Evolutionary conservation across 2,329 filamentous ascomycete species (phyloP).

Genomic region (Aspergillus ochraceus): DNA sequence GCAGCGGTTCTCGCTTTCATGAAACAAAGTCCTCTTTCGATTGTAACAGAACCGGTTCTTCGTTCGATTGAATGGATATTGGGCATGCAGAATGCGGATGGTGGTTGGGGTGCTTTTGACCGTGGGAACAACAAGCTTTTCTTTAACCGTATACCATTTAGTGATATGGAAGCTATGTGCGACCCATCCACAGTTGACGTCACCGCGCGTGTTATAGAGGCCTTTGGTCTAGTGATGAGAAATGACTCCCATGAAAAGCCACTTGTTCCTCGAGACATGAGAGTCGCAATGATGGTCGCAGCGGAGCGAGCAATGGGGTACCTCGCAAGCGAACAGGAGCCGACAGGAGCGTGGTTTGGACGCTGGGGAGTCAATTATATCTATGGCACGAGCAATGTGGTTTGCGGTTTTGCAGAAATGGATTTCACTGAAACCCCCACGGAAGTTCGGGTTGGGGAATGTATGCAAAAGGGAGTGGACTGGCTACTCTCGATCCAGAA

Average conservation of each 20-base stretch:
- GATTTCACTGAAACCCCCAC: neutral
- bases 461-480: slow-evolving; percentile 5
- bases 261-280: neutral
- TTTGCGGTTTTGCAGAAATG: slow-evolving; percentile 27
- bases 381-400: slow-evolving; percentile 33
- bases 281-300: neutral
- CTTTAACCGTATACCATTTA: slow-evolving; percentile 39
- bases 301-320: slow-evolving; percentile 19
- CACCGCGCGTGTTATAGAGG: slow-evolving; percentile 33
- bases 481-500: slow-evolving; percentile 31
- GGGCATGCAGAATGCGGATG: slow-evolving; percentile 39
- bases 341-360: slow-evolving; percentile 31
- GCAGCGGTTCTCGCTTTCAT: slow-evolving; percentile 29
- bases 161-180: slow-evolving; percentile 37
- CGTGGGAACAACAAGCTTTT: slow-evolving; percentile 33
- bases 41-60: slow-evolving; percentile 7
- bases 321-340: slow-evolving; percentile 25
- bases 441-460: neutral
- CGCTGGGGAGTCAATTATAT: slow-evolving; percentile 39
- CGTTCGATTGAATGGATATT: slow-evolving; percentile 27
- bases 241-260: too few relatives aligned
- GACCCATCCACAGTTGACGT: slow-evolving; percentile 37
- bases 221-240: slow-evolving; percentile 27
- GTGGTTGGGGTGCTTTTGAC: slow-evolving; percentile 41
- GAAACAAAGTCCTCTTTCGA: slow-evolving; percentile 14